These are phyloP conservation scores for Suillus tomentosus DNA, from an alignment of 768 basidiomycete genomes.

Conservation along the genomic window DNA sequence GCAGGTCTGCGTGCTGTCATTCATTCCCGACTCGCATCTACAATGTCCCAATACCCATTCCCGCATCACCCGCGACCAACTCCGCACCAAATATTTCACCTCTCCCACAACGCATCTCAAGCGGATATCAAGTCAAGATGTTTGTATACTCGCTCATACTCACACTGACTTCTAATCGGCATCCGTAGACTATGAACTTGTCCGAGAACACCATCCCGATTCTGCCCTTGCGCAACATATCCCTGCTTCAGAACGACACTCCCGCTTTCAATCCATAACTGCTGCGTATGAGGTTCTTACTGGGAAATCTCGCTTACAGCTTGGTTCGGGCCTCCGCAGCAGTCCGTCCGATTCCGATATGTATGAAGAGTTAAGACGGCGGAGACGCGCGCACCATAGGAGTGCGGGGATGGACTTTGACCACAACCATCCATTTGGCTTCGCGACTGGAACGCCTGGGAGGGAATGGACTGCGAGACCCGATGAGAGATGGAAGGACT, in stretches of 20 bases:
- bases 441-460: slow-evolving; percentile 11
- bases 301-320: slow-evolving; percentile 32
- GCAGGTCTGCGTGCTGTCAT: background rate
- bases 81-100: slow-evolving; percentile 75
- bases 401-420: slow-evolving; percentile 28
- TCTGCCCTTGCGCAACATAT: slow-evolving; percentile 45
- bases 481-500: slow-evolving; percentile 54
- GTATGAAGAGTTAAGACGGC: slow-evolving; percentile 52
- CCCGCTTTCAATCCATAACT: slow-evolving; percentile 64
- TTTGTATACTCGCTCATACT: slow-evolving; percentile 35
- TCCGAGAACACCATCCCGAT: slow-evolving; percentile 73
- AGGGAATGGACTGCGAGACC: slow-evolving; percentile 34
- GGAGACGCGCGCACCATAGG: slow-evolving; percentile 40
- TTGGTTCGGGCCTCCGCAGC: slow-evolving; percentile 6
- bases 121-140: slow-evolving; percentile 68
- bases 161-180: slow-evolving; percentile 3
- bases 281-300: slow-evolving; percentile 63
- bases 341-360: slow-evolving; percentile 37
- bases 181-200: slow-evolving; percentile 68
- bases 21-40: slow-evolving; percentile 14
- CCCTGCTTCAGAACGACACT: slow-evolving; percentile 48
- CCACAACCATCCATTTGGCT: slow-evolving; percentile 28
- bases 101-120: slow-evolving; percentile 55
- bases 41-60: slow-evolving; percentile 43
- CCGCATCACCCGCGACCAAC: slow-evolving; percentile 56